Percentiles rank a stretch among this genome's conserved stretches.
phyloP scores from a whole-genome alignment of 1,284 basidiomycete species.

The Vanrija sp. region DNA sequence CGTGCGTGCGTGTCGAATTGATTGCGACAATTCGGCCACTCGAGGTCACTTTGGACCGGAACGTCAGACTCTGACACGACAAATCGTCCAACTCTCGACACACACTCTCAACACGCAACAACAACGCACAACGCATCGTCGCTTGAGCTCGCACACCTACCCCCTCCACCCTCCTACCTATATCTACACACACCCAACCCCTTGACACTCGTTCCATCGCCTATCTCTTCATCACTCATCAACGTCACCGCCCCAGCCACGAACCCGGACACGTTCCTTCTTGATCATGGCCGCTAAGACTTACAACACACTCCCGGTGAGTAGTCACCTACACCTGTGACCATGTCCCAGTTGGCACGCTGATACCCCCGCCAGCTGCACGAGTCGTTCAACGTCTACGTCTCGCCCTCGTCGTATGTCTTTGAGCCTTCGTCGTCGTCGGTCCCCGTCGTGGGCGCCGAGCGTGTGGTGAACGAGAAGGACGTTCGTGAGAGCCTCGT shows the following conservation, averaged over 20 bases:
- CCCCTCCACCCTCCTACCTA: no score
- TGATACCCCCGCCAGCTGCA: constrained; percentile 35
- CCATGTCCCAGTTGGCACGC: not conserved
- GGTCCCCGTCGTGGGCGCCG: constrained; percentile 14
- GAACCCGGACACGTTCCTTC: no score
- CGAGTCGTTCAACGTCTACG: constrained; percentile 49
- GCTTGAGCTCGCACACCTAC: no score
- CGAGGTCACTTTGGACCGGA: no score
- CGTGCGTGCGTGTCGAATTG: no score
- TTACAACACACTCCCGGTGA: constrained; percentile 29
- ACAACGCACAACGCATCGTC: no score
- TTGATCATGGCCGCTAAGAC: constrained; percentile 7
- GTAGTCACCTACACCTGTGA: constrained; percentile 2
- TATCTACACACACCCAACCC: no score
- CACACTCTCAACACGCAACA: no score
- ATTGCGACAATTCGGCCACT: no score
- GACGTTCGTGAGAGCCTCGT: constrained; percentile 47
- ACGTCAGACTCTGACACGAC: no score
- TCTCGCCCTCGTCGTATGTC: constrained; percentile 45
- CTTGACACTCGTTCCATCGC: no score
- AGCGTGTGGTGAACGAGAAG: constrained; percentile 37
- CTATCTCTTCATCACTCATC: not conserved
- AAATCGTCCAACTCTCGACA: no score
- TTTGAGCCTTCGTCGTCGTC: constrained; percentile 45
- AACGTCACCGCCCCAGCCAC: not conserved